These are phyloP conservation scores for Clonostachys rhizophaga DNA, from an alignment of 2,329 filamentous ascomycete species.

Conservation along the genomic window DNA sequence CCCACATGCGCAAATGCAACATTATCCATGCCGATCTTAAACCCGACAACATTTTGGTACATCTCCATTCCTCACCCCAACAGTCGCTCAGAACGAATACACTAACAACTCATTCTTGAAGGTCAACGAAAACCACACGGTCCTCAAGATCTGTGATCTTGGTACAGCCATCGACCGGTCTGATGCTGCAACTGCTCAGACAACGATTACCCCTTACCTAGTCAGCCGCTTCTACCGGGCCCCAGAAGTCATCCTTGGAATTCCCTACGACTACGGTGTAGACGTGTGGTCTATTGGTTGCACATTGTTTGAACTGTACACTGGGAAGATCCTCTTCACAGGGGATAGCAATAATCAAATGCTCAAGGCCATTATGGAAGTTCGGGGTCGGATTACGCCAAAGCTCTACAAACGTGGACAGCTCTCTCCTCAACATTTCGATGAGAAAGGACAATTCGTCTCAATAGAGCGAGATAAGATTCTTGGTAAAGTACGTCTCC, in stretches of 20 bases:
- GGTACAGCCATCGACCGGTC: slow-evolving; percentile 91
- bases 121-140: slow-evolving; percentile 76
- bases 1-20: slow-evolving; percentile 84
- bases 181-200: slow-evolving; percentile 66
- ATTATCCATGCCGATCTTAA: slow-evolving; percentile 96
- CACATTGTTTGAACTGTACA: slow-evolving; percentile 94
- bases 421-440: slow-evolving; percentile 74
- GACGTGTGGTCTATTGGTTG: slow-evolving; percentile 99
- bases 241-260: slow-evolving; percentile 95
- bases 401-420: slow-evolving; percentile 84
- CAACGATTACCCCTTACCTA: slow-evolving; percentile 88
- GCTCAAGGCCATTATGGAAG: slow-evolving; percentile 94
- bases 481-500: slow-evolving; percentile 66
- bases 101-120: slow-evolving; percentile 21
- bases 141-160: slow-evolving; percentile 93
- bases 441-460: slow-evolving; percentile 77
- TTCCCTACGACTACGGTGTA: slow-evolving; percentile 89
- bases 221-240: slow-evolving; percentile 97
- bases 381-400: slow-evolving; percentile 83
- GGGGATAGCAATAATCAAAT: slow-evolving; percentile 98
- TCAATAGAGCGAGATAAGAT: slow-evolving; percentile 84
- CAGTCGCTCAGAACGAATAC: not conserved
- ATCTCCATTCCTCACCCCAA: slow-evolving; percentile 5
- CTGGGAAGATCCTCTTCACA: slow-evolving; percentile 94
- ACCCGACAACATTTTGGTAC: slow-evolving; percentile 89